phyloP scores from a whole-genome alignment of 306 rosid species.

The Hippophae rhamnoides region DNA sequence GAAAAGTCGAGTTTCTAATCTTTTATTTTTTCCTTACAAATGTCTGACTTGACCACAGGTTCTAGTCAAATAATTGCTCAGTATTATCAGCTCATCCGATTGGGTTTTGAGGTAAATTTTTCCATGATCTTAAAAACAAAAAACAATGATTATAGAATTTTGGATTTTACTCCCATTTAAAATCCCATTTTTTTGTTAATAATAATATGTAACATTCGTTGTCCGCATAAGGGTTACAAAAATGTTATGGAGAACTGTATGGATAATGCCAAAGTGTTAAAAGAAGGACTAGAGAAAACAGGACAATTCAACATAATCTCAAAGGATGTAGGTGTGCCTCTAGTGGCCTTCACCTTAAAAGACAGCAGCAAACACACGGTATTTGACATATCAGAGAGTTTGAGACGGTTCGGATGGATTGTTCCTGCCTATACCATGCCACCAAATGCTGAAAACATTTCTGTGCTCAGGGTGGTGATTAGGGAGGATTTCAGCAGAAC shows the following conservation, averaged over 20 bases:
- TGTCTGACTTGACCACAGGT: conserved; percentile 29
- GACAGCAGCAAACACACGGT: conserved; percentile 69
- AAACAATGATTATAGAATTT: neutral
- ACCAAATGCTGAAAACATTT: conserved; percentile 45
- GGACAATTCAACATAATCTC: conserved; percentile 62
- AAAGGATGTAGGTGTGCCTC: conserved; percentile 73
- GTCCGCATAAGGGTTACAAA: conserved; percentile 53
- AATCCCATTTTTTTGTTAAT: too few species aligned
- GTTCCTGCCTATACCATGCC: conserved; percentile 97
- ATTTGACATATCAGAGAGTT: conserved; percentile 57
- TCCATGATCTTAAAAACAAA: neutral
- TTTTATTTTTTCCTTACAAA: neutral
- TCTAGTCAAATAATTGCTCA: conserved; percentile 90
- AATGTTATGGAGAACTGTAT: conserved; percentile 67
- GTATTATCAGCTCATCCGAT: conserved; percentile 73
- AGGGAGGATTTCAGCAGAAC: conserved; percentile 80
- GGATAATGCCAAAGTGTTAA: conserved; percentile 42
- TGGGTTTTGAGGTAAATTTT: conserved; percentile 66
- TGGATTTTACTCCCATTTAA: too few species aligned
- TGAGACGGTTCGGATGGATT: conserved; percentile 69
- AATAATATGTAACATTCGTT: too few species aligned
- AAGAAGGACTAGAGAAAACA: conserved; percentile 48
- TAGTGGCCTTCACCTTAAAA: conserved; percentile 68
- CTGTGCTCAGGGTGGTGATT: conserved; percentile 72
- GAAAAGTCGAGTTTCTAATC: neutral